phyloP scores from a whole-genome alignment of 805 yeast species.

The Vanderwaltozyma verrucispora region DNA sequence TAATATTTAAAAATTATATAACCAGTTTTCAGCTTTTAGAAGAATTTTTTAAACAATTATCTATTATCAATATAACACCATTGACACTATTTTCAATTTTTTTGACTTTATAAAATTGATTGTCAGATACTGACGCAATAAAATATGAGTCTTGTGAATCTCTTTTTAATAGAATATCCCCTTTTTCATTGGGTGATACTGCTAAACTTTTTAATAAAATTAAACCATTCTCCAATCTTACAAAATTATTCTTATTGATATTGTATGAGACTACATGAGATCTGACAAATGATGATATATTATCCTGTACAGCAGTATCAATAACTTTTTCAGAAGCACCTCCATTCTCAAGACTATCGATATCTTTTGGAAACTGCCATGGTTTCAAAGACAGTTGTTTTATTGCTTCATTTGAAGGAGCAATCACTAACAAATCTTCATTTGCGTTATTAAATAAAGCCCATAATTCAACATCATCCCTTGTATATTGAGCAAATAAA shows the following conservation, averaged over 20 bases:
- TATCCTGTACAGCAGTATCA: slow-evolving; percentile 40
- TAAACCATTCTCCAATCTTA: slow-evolving; percentile 2
- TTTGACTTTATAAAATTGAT: slow-evolving; percentile 29
- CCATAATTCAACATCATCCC: slow-evolving; percentile 47
- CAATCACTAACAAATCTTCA: slow-evolving; percentile 44
- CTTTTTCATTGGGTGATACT: slow-evolving; percentile 28
- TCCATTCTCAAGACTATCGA: slow-evolving; percentile 23
- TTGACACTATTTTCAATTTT: slow-evolving; percentile 32
- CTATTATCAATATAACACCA: slow-evolving; percentile 37
- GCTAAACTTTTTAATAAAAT: slow-evolving; percentile 9
- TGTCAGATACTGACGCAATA: slow-evolving; percentile 26
- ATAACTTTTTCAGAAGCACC: slow-evolving; percentile 31
- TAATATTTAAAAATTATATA: neutral
- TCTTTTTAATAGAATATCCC: slow-evolving; percentile 30
- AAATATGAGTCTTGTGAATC: slow-evolving; percentile 26
- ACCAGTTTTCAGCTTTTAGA: slow-evolving; percentile 23
- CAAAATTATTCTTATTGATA: slow-evolving; percentile 4
- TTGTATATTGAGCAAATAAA: slow-evolving; percentile 58
- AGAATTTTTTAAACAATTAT: slow-evolving; percentile 28
- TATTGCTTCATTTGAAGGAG: slow-evolving; percentile 62
- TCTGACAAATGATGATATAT: slow-evolving; percentile 47
- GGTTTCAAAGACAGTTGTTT: slow-evolving; percentile 46
- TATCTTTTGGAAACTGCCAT: slow-evolving; percentile 64
- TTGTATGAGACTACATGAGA: slow-evolving; percentile 44
- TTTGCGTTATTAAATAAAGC: slow-evolving; percentile 37